A percentile compares a stretch with the other conserved stretches of the same genome.
Conservation (phyloP, 1,284 basidiomycete species). For the Paramarasmius palmivorus region DNA sequence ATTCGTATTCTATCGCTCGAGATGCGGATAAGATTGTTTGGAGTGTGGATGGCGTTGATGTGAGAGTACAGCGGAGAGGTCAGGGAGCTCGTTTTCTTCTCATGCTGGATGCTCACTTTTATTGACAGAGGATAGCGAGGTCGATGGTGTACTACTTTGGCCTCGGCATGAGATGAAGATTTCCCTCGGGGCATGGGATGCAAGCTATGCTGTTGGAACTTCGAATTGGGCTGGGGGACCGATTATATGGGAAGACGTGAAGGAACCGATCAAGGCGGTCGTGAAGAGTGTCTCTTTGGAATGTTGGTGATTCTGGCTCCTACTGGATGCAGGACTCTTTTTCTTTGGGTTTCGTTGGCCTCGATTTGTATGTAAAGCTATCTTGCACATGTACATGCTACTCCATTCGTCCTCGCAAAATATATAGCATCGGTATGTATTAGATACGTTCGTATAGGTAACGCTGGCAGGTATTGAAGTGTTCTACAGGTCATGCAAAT, state of each 20-base stretch:
- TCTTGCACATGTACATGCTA: no score
- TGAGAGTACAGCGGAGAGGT: constrained; percentile 40
- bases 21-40: constrained; percentile 40
- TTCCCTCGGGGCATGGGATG: constrained; percentile 51
- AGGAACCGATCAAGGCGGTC: constrained; percentile 33
- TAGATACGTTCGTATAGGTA: no score
- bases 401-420: no score
- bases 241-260: constrained; percentile 40
- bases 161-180: constrained; percentile 36
- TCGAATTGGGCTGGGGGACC: constrained; percentile 48
- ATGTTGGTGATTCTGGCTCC: constrained; percentile 22
- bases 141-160: constrained; percentile 38
- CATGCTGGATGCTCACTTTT: not conserved
- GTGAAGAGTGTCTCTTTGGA: constrained; percentile 42
- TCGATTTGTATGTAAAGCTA: no score
- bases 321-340: not conserved
- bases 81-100: not conserved
- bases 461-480: no score
- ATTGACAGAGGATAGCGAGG: constrained; percentile 32
- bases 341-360: no score
- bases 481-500: no score
- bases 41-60: constrained; percentile 39
- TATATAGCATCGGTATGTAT: no score
- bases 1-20: constrained; percentile 47
- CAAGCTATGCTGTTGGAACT: constrained; percentile 43